A percentile compares a stretch with the other conserved stretches of the same genome.
Evolutionary conservation across 139 green algal genomes (phyloP).

Genomic region (Micractinium sp.): DNA sequence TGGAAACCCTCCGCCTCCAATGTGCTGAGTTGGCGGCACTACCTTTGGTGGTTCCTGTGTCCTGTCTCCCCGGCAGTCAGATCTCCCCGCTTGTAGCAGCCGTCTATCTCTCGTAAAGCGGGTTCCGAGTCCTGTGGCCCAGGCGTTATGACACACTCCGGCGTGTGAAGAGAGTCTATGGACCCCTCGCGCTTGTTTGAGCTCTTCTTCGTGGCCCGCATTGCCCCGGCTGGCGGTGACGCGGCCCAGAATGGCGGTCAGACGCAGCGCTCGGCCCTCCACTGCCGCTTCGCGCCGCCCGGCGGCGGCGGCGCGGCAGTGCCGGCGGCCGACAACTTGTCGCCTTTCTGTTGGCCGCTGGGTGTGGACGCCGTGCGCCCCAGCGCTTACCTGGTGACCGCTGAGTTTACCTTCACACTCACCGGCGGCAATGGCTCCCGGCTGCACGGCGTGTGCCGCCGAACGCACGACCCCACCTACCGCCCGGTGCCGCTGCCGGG

Average conservation of each 20-base stretch:
- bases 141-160: too few relatives aligned
- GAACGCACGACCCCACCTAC: slow-evolving; percentile 24
- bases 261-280: slow-evolving; percentile 15
- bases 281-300: slow-evolving; percentile 38
- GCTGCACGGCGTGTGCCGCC: slow-evolving; percentile 68
- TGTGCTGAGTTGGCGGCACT: too few relatives aligned
- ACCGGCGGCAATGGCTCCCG: slow-evolving; percentile 63
- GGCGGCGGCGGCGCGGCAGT: slow-evolving; percentile 10
- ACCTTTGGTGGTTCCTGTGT: too few relatives aligned
- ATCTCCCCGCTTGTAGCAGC: too few relatives aligned
- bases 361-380: slow-evolving; percentile 55
- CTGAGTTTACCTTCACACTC: slow-evolving; percentile 69
- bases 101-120: too few relatives aligned
- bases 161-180: too few relatives aligned
- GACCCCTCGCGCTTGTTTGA: slow-evolving; percentile 1
- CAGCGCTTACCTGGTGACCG: slow-evolving; percentile 64
- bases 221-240: not conserved
- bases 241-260: not conserved
- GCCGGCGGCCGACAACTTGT: slow-evolving; percentile 37
- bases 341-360: slow-evolving; percentile 68
- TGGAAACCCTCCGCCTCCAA: too few relatives aligned
- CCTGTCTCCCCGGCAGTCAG: too few relatives aligned
- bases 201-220: slow-evolving; percentile 12
- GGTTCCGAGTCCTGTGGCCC: too few relatives aligned
- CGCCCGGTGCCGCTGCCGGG: not conserved